Evolutionary conservation across 164 flowering plant genomes (phyloP).

Genomic region (Hamamelis virginiana): DNA sequence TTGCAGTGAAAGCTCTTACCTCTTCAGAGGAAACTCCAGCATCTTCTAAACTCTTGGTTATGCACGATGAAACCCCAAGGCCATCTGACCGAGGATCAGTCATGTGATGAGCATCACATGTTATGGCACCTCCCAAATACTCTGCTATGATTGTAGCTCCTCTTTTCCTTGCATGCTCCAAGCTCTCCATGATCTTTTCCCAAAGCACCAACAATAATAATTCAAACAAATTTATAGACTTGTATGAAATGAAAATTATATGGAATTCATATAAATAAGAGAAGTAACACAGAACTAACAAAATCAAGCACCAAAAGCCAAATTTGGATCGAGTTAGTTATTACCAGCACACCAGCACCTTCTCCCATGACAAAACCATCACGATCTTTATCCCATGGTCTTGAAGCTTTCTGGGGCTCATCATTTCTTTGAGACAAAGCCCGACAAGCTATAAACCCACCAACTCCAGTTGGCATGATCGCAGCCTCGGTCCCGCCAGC

Average conservation of each 20-base stretch:
- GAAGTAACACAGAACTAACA: neutral
- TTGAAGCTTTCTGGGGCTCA: slow-evolving; percentile 56
- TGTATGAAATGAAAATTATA: too few species aligned
- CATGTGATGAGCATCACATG: slow-evolving; percentile 79
- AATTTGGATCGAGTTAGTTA: neutral
- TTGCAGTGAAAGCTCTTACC: slow-evolving; percentile 24
- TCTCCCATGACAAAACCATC: slow-evolving; percentile 85
- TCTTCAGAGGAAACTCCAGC: slow-evolving; percentile 75
- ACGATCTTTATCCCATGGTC: slow-evolving; percentile 68
- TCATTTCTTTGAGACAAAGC: slow-evolving; percentile 69
- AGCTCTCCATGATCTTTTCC: slow-evolving; percentile 62
- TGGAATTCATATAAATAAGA: too few species aligned
- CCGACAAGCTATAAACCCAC: slow-evolving; percentile 75
- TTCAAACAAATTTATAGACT: neutral
- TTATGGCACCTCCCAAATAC: slow-evolving; percentile 63
- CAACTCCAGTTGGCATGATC: slow-evolving; percentile 48
- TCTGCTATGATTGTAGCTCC: slow-evolving; percentile 66
- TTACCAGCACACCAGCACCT: slow-evolving; percentile 78
- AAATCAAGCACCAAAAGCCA: neutral
- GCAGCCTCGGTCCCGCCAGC: slow-evolving; percentile 72
- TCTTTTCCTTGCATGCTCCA: slow-evolving; percentile 63
- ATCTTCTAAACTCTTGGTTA: slow-evolving; percentile 54
- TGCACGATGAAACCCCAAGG: slow-evolving; percentile 72
- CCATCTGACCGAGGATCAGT: slow-evolving; percentile 71
- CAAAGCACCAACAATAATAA: neutral